These are phyloP conservation scores for Annulohypoxylon stygium DNA, from an alignment of 495 filamentous ascomycete species.

Conservation along the genomic window DNA sequence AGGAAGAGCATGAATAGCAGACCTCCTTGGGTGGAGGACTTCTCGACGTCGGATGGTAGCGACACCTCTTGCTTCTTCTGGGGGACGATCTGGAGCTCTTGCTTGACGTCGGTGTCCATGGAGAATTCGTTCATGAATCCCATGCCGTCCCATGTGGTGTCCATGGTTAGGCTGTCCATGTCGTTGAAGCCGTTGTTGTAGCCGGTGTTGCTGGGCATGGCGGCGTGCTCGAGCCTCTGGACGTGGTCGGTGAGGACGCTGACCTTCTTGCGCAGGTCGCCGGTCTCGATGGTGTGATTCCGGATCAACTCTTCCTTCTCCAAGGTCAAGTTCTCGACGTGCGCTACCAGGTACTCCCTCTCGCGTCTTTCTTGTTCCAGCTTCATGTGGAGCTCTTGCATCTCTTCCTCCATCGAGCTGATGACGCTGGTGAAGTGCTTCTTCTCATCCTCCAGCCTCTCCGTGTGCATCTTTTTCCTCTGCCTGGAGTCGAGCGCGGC, in stretches of 20 bases:
- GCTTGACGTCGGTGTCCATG: conserved; percentile 66
- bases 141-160: conserved; percentile 83
- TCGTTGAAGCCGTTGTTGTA: conserved; percentile 79
- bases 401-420: conserved; percentile 81
- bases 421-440: conserved; percentile 85
- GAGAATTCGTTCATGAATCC: conserved; percentile 75
- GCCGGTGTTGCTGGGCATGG: conserved; percentile 68
- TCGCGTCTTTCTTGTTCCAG: conserved; percentile 74
- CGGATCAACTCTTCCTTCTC: conserved; percentile 94
- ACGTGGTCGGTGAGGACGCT: conserved; percentile 87
- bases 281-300: conserved; percentile 91
- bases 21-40: conserved; percentile 72
- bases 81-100: conserved; percentile 67
- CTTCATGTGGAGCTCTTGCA: conserved; percentile 74
- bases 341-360: conserved; percentile 78
- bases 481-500: conserved; percentile 98
- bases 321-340: conserved; percentile 79
- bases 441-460: conserved; percentile 96
- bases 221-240: conserved; percentile 79
- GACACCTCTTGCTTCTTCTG: conserved; percentile 69
- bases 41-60: conserved; percentile 68
- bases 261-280: conserved; percentile 96
- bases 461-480: conserved; percentile 98
- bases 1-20: conserved; percentile 89
- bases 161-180: conserved; percentile 87